phyloP scores from a whole-genome alignment of 352 stramenopile genomes.

The Pythium phragmiticola region DNA sequence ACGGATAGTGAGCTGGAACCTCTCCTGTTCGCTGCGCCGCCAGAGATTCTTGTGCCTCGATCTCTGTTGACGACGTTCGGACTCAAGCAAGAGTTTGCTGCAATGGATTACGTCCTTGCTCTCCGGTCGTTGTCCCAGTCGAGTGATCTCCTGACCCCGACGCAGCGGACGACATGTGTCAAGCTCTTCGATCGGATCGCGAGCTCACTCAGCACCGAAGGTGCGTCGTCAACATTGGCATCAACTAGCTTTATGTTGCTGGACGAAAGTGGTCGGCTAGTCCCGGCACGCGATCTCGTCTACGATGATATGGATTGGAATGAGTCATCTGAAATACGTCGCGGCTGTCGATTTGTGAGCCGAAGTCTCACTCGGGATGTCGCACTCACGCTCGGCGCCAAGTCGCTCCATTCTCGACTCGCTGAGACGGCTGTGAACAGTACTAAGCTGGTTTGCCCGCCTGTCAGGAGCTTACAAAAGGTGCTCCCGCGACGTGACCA shows the following conservation, averaged over 20 bases:
- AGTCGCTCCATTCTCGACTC: constrained; percentile 62
- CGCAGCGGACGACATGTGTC: constrained; percentile 26
- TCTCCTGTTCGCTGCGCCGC: constrained; percentile 56
- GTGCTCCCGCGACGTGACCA: constrained; percentile 36
- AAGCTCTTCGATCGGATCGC: constrained; percentile 52
- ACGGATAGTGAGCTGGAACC: constrained; percentile 48
- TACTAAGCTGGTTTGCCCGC: constrained; percentile 43
- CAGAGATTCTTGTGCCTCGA: constrained; percentile 52
- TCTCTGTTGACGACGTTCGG: constrained; percentile 57
- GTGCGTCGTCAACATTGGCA: not conserved
- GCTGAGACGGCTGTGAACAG: constrained; percentile 61
- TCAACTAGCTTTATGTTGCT: constrained; percentile 26
- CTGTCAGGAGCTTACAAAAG: constrained; percentile 34
- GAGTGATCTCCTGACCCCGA: constrained; percentile 20
- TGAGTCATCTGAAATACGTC: constrained; percentile 51
- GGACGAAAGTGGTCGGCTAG: constrained; percentile 17
- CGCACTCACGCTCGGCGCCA: constrained; percentile 48
- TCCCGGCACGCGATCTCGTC: constrained; percentile 35
- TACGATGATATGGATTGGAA: constrained; percentile 85
- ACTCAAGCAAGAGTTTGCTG: constrained; percentile 48
- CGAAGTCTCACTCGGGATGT: constrained; percentile 43
- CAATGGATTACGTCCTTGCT: constrained; percentile 55
- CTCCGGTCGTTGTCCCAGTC: constrained; percentile 42
- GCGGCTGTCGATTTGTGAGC: constrained; percentile 52
- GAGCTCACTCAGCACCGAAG: not conserved